Evolutionary conservation across 129 eudicot species (phyloP), one percentile per base, ranked within the genome.

Genomic region (Dittrichia graveolens): DNA sequence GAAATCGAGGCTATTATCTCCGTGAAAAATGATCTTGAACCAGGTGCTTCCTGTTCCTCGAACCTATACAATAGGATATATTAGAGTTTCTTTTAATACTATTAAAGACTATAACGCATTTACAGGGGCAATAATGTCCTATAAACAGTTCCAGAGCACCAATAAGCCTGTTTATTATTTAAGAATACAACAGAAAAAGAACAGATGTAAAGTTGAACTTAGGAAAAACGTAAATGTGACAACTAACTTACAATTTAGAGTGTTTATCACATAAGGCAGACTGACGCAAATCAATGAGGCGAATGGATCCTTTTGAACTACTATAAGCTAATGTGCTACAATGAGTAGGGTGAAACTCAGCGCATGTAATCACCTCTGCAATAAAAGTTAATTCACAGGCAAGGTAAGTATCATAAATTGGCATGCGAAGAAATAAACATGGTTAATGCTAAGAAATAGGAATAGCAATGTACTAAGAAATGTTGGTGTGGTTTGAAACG

Each of bases 1-100:
- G 98, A 94, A 80, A 90, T 85, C 38, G 98, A 94, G 57, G 98
- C 98, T 59, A 94, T 94, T 63, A 94, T 94, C 83, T 94, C 98
- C 18, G 98, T 94, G 86, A 94, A 94, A 87, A 94, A 94, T 46
- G 98, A 94, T 80, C 95, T 87, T 24, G 98, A 90, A 80, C 96
- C 96, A 46, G 96, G 98, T 69, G 95, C 92, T 76, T 90, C 96
- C 76, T 76, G 96, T 82, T 89, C 98, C 90, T 90, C 96, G 68
- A 94, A 94, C 83, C 98, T 94, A 88, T 67, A 69, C 11, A 60
- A 50, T 38, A 40, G 35, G 47, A 62, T 6, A 65, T 47, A 68
- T 68, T 41, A 41, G 3, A 39, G 55, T 43, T 74, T 57, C 46
- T 65, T 57, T 41, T 63, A 24, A 49, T 63, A 40, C 53, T 13